Evolutionary conservation across 2,329 filamentous ascomycete genomes (phyloP), one percentile per base, ranked within the genome.

Genomic region (Aspergillus persii): DNA sequence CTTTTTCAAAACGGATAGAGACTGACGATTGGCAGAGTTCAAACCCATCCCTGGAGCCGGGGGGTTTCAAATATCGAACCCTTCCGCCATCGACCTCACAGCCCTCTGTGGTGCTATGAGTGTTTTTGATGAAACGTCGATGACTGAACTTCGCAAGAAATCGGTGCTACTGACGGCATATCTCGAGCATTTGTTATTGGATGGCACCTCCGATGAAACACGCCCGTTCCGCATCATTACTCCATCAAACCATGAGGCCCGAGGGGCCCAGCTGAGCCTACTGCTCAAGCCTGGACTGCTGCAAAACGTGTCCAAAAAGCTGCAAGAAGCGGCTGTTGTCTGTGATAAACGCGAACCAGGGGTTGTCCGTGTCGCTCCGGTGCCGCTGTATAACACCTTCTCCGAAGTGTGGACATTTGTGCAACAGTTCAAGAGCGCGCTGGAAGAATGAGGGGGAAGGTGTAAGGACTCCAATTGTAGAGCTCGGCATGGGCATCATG

Each of bases 281-380:
- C 71, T 89, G 58, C 79, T 96, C n/a, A 80, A 83, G 48, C 81
- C 85, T 2, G 90, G 89, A 0, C 70, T 94, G 56, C 76, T 96
- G 62, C 89, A 93, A n/a, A 72, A 73, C 6, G 86, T 96, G 3
- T 83, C 85, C 56, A 77, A 80, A 41, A 83, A 81, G 39, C 74
- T 96, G 49, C 86, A 90, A 66, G 81, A 85, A n/a, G 83, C 84
- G 0, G 89, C 89, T 1, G 87, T 95, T 2, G 83, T 95, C 3
- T 88, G 89, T 50, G 92, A 96, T 70, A 90, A 94, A 82, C 81
- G 92, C 58, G 90, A 90, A 74, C 92, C 92, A 1, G 87, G 91
- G 70, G 92, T 96, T 18, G 88, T 96, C 39, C 81, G 92, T 2
- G 86, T 95, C 0, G 91, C 92, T 1, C 92, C 92, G 1, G 88